Evolutionary conservation across 148 eudicot species (phyloP).

Genomic region (Rhododendron henanense): DNA sequence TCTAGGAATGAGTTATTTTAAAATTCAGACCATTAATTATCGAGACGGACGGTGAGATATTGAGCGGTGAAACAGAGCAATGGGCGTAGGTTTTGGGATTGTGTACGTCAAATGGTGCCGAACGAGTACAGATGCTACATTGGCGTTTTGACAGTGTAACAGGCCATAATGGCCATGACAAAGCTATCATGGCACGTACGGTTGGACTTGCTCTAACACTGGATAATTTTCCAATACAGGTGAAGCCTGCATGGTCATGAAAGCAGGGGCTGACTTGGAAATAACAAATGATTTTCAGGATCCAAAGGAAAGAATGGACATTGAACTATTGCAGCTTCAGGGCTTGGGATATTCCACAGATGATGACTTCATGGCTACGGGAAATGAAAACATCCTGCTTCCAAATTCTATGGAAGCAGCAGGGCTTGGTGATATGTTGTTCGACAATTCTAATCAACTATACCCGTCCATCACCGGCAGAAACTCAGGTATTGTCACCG

Average conservation of each 20-base stretch:
- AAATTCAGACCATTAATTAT: too few relatives aligned
- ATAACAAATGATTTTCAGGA: background rate
- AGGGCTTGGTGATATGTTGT: background rate
- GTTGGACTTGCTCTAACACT: background rate
- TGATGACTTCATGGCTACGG: background rate
- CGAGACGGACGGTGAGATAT: too few relatives aligned
- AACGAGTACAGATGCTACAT: too few relatives aligned
- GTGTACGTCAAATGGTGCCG: too few relatives aligned
- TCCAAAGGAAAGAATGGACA: background rate
- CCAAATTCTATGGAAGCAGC: slow-evolving; percentile 1
- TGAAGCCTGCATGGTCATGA: background rate
- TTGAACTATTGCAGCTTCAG: background rate
- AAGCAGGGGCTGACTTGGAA: background rate
- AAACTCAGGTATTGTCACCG: background rate
- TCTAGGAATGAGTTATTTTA: too few relatives aligned
- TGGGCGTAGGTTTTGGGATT: too few relatives aligned
- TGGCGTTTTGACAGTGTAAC: too few relatives aligned
- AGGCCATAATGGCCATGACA: too few relatives aligned
- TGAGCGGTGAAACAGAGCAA: too few relatives aligned
- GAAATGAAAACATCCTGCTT: background rate
- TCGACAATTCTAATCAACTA: background rate
- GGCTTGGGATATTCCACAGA: background rate
- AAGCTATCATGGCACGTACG: too few relatives aligned
- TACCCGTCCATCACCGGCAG: background rate
- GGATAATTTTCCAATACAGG: background rate